Base-by-base conservation (phyloP, 2,329 filamentous ascomycete genomes). In the Anisogramma anomala region DNA sequence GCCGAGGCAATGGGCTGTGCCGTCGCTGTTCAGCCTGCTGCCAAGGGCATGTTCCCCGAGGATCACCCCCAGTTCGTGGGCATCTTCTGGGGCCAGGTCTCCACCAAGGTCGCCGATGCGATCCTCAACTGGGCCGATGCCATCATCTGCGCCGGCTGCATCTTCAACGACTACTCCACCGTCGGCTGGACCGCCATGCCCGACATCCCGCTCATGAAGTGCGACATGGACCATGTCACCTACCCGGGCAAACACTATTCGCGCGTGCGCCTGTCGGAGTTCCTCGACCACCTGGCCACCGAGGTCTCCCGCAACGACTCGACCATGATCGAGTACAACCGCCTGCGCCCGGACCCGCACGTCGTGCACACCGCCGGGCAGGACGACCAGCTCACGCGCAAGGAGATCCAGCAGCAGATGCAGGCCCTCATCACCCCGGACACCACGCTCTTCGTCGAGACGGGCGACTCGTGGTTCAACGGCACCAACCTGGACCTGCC, bases 41-140 rank as follows among this genome's bases (percentile, higher is more conserved):
- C 52, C 33, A 54, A 54, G 52, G 52, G 52, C 45, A 54, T 54
- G 51, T 54, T 54, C 43, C 52, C 52, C 4, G 52, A 54, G 42
- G 47, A 49, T 36, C 52, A 54, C 46, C 43, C 44, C 10, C 52
- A 54, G 43, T 54, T 52, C 31, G 49, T 52, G 31, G 52, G 52
- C 25, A 45, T 52, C 36, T 54, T 53, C 39, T 54, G 52, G 52
- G 52, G 52, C 11, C 50, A 52, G 33, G 48, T 53, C 36, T 52
- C 51, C 36, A 52, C 52, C n/a, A 42, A 41, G 30, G 52, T 49
- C 13, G 49, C 52, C 28, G 52, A 54, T 36, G 44, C 51, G 18
- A 52, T 54, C 39, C 43, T 54, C 22, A 48, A 52, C 46, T 54
- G 52, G 52, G 50, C 50, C 30, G 52, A 54, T 31, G 51, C 52